phyloP scores from a whole-genome alignment of 441 rosid genomes.

The Isatis lusitanica region DNA sequence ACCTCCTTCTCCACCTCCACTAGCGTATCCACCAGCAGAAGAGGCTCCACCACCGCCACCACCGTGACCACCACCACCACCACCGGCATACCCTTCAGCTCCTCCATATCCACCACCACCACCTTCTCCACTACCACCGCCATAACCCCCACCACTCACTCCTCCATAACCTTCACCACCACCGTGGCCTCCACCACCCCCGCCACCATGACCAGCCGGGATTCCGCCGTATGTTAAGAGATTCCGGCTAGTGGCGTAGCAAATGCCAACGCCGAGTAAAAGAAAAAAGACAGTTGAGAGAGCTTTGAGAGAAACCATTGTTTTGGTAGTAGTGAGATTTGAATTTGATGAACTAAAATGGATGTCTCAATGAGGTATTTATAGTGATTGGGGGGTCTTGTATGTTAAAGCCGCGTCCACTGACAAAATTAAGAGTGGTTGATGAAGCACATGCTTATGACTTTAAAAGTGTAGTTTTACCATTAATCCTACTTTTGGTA shows the following conservation, averaged over 20 bases:
- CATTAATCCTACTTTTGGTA: constrained; percentile 18
- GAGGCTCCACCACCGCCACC: constrained; percentile 50
- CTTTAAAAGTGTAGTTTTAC: constrained; percentile 25
- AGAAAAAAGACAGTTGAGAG: constrained; percentile 35
- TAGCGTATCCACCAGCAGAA: constrained; percentile 44
- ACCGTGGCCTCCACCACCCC: constrained; percentile 46
- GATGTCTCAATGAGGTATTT: constrained; percentile 26
- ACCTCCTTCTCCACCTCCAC: constrained; percentile 40
- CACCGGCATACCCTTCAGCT: constrained; percentile 45
- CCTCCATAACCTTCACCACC: constrained; percentile 41
- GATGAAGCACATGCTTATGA: constrained; percentile 24
- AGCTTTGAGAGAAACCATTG: constrained; percentile 39
- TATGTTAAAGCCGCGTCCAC: constrained; percentile 12
- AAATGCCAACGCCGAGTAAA: constrained; percentile 36
- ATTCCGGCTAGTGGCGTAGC: constrained; percentile 41
- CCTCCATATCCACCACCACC: constrained; percentile 52
- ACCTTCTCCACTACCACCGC: constrained; percentile 50
- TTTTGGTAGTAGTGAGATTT: constrained; percentile 6
- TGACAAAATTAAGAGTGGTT: constrained; percentile 8
- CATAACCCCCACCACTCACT: constrained; percentile 46
- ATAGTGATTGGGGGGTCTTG: constrained; percentile 31
- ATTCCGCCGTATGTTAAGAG: constrained; percentile 40
- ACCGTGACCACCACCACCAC: constrained; percentile 45
- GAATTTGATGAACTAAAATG: constrained; percentile 29
- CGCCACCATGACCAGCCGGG: constrained; percentile 37